Evolutionary conservation across 2,329 filamentous ascomycete genomes (phyloP).

Genomic region (Colletotrichum sp.): DNA sequence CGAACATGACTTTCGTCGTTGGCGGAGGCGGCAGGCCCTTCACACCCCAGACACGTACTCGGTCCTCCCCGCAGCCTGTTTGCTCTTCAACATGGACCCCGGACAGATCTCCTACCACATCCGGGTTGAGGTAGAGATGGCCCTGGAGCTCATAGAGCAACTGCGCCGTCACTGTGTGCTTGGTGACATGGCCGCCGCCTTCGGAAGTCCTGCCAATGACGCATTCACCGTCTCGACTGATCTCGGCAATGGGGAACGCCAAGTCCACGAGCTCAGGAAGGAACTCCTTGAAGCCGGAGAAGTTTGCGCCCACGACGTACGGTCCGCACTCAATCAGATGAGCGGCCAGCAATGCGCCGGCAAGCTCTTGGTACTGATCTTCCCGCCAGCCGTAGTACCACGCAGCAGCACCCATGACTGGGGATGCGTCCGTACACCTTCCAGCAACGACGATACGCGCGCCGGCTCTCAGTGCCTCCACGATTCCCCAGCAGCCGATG

Average conservation of each 20-base stretch:
- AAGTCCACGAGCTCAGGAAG: slow-evolving; percentile 35
- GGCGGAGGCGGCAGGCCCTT: slow-evolving; percentile 49
- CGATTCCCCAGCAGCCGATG: slow-evolving; percentile 51
- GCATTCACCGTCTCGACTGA: slow-evolving; percentile 47
- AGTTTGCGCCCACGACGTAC: slow-evolving; percentile 58
- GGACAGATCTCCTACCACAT: slow-evolving; percentile 47
- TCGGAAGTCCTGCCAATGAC: slow-evolving; percentile 42
- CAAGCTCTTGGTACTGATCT: slow-evolving; percentile 49
- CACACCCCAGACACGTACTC: slow-evolving; percentile 45
- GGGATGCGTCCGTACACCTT: slow-evolving; percentile 47
- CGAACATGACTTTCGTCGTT: slow-evolving; percentile 58
- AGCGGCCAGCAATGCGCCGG: slow-evolving; percentile 49
- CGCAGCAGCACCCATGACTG: slow-evolving; percentile 56
- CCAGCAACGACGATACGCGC: slow-evolving; percentile 49
- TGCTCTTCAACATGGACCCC: slow-evolving; percentile 39
- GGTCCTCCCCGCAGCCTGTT: slow-evolving; percentile 25
- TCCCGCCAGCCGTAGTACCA: slow-evolving; percentile 56
- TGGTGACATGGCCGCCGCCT: slow-evolving; percentile 35
- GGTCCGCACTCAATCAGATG: slow-evolving; percentile 57
- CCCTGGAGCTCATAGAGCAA: slow-evolving; percentile 55
- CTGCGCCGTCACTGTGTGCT: slow-evolving; percentile 46
- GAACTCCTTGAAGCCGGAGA: slow-evolving; percentile 45
- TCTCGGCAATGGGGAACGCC: slow-evolving; percentile 55
- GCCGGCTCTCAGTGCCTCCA: slow-evolving; percentile 38
- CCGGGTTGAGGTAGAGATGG: slow-evolving; percentile 51